Conservation (phyloP, 495 filamentous ascomycete species). For the Pseudoneurospora amorphoporcata region DNA sequence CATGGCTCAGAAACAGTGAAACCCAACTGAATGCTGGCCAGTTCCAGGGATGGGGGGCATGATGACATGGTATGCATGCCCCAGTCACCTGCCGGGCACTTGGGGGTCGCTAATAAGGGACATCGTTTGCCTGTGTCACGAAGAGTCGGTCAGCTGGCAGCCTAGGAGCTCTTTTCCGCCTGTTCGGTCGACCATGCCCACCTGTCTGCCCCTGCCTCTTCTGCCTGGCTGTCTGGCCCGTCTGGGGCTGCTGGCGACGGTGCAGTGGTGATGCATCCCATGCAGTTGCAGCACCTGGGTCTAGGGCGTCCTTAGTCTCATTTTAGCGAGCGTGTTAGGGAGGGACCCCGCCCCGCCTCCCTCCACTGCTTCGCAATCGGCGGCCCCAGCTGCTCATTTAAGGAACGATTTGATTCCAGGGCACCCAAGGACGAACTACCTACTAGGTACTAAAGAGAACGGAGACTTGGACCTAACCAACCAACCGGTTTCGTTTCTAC, state of each 20-base stretch:
- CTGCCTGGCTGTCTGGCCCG: background rate
- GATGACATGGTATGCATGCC: background rate
- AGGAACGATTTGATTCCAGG: background rate
- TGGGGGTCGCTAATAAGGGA: background rate
- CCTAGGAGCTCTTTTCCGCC: background rate
- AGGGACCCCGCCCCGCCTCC: background rate
- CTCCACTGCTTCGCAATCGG: background rate
- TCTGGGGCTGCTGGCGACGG: background rate
- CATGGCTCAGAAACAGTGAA: background rate
- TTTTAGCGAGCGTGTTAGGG: background rate
- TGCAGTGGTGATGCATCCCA: background rate
- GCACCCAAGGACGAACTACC: background rate
- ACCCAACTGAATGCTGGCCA: background rate
- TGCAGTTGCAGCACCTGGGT: background rate
- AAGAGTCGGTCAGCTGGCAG: background rate
- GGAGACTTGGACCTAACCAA: background rate
- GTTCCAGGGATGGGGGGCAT: background rate
- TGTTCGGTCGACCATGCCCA: background rate
- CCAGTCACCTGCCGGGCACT: background rate
- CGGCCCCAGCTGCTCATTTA: background rate
- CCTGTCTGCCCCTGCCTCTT: background rate
- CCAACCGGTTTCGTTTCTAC: background rate
- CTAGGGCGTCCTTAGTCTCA: background rate
- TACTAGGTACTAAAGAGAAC: background rate
- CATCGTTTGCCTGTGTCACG: background rate